These are phyloP conservation scores for Pseudovirgaria hyperparasitica DNA, from an alignment of 2,329 filamentous ascomycete genomes.

Conservation along the genomic window DNA sequence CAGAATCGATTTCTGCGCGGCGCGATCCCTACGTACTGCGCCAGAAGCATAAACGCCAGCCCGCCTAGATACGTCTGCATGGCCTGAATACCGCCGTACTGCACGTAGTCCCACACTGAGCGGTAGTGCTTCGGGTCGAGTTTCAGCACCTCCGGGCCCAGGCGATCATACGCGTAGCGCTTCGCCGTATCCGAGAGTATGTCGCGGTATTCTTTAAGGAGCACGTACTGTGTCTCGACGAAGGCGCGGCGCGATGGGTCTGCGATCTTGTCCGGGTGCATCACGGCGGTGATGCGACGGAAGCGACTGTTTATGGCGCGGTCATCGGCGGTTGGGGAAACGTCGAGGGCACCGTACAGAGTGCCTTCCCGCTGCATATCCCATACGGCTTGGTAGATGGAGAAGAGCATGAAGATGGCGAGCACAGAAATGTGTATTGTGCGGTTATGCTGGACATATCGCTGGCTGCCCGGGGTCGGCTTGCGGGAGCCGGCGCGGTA, in stretches of 20 bases:
- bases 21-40: no score
- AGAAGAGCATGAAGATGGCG: conserved; percentile 68
- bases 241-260: conserved; percentile 18
- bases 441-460: conserved; percentile 57
- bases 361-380: conserved; percentile 54
- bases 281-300: conserved; percentile 46
- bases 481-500: conserved; percentile 74
- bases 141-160: conserved; percentile 55
- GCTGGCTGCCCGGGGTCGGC: conserved; percentile 51
- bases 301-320: conserved; percentile 69
- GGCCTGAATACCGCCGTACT: conserved; percentile 53
- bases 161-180: conserved; percentile 80
- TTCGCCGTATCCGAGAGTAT: conserved; percentile 63
- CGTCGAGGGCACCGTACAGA: conserved; percentile 63
- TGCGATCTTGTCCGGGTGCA: conserved; percentile 66
- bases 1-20: no score
- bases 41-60: no score
- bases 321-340: conserved; percentile 54
- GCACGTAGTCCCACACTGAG: conserved; percentile 57
- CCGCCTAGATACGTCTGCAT: no score
- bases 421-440: conserved; percentile 72
- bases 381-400: conserved; percentile 75
- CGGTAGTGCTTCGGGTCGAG: conserved; percentile 38
- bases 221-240: conserved; percentile 52
- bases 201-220: conserved; percentile 68